phyloP scores from a whole-genome alignment of 140 eudicot genomes.

The Ambrosia hybrid region DNA sequence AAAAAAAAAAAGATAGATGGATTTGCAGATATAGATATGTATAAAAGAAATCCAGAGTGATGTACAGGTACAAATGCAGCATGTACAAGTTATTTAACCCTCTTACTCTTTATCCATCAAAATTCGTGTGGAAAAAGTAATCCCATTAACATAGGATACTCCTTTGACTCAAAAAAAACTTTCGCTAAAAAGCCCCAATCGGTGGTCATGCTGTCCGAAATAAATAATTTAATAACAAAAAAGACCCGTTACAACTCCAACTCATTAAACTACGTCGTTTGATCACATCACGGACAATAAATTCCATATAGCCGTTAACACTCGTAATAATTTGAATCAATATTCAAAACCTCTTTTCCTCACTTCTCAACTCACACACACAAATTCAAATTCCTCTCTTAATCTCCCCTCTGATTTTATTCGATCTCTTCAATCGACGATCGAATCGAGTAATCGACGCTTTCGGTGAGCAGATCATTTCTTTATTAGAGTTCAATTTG shows the following conservation, averaged over 20 bases:
- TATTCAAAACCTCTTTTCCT: slow-evolving; percentile 30
- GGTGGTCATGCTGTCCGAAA: slow-evolving; percentile 36
- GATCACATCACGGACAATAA: slow-evolving; percentile 20
- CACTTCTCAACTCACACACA: slow-evolving; percentile 25
- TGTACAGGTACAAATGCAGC: neutral
- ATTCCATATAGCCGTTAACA: slow-evolving; percentile 40
- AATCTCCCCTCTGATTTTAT: slow-evolving; percentile 1
- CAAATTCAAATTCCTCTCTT: slow-evolving; percentile 22
- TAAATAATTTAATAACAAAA: slow-evolving; percentile 1
- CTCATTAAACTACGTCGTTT: slow-evolving; percentile 6
- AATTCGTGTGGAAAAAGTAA: neutral
- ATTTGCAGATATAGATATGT: neutral
- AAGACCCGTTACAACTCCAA: slow-evolving; percentile 32
- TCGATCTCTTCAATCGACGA: slow-evolving; percentile 15
- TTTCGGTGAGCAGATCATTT: slow-evolving; percentile 33
- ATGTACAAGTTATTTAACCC: neutral
- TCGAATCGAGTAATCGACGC: slow-evolving; percentile 21
- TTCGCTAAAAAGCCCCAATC: slow-evolving; percentile 26
- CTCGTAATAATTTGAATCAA: slow-evolving; percentile 1
- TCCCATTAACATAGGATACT: slow-evolving; percentile 25
- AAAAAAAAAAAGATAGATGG: no score
- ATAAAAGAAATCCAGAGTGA: neutral
- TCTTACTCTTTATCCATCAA: neutral
- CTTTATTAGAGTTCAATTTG: slow-evolving; percentile 21
- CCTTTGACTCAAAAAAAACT: slow-evolving; percentile 23